phyloP scores from a whole-genome alignment of 345 rosid genomes.

The Aegle marmelos region DNA sequence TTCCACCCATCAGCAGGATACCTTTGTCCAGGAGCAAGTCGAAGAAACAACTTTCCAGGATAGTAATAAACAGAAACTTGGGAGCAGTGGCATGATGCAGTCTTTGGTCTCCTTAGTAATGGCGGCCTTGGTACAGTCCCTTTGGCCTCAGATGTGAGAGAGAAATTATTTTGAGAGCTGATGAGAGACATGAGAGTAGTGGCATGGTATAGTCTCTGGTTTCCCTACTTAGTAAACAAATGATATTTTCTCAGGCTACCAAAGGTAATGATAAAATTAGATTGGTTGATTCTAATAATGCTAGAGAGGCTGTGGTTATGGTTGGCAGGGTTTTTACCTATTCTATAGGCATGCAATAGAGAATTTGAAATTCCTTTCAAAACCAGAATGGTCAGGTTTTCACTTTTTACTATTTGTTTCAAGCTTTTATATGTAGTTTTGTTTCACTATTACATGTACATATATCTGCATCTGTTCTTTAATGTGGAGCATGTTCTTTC shows the following conservation, averaged over 20 bases:
- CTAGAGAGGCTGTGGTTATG: slow-evolving; percentile 43
- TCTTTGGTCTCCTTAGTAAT: no score
- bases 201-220: slow-evolving; percentile 65
- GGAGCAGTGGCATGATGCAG: no score
- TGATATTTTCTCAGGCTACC: slow-evolving; percentile 68
- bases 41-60: slow-evolving; percentile 69
- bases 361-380: no score
- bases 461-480: no score
- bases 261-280: slow-evolving; percentile 70
- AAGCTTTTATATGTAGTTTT: no score
- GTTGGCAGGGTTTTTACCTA: slow-evolving; percentile 81
- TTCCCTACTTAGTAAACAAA: slow-evolving; percentile 68
- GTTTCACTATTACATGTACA: no score
- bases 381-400: no score
- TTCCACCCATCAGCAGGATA: slow-evolving; percentile 44
- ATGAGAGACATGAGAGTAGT: slow-evolving; percentile 60
- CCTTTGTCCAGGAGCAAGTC: slow-evolving; percentile 55
- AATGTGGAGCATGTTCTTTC: no score
- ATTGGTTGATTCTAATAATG: slow-evolving; percentile 58
- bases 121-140: slow-evolving; percentile 60
- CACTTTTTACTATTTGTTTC: no score
- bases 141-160: slow-evolving; percentile 71
- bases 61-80: no score
- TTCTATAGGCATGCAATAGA: slow-evolving; percentile 43
- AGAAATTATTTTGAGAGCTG: slow-evolving; percentile 73